Evolutionary conservation across 116 monocot genomes (phyloP).

Genomic region (Zostera marina): DNA sequence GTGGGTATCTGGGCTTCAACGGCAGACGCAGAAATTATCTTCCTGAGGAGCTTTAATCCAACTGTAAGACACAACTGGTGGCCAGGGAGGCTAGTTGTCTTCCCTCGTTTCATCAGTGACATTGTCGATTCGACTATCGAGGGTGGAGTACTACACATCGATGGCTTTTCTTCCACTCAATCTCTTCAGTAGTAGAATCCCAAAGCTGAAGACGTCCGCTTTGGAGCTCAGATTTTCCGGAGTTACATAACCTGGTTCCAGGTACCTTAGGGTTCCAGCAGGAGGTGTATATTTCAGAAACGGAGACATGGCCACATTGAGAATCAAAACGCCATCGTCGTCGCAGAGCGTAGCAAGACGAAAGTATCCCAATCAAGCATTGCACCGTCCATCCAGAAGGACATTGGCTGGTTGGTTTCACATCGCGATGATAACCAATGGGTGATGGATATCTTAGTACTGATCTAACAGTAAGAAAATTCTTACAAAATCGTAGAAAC

Average conservation of each 20-base stretch:
- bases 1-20: background rate
- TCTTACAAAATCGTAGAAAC: too few relatives aligned
- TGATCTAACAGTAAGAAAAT: too few relatives aligned
- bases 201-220: constrained; percentile 94
- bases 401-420: constrained; percentile 34
- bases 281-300: constrained; percentile 24
- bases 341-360: constrained; percentile 17
- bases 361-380: constrained; percentile 20
- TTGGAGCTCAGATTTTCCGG: constrained; percentile 82
- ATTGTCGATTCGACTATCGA: constrained; percentile 85
- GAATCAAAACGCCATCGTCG: background rate
- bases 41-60: constrained; percentile 59
- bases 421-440: constrained; percentile 24
- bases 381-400: constrained; percentile 14
- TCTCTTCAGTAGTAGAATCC: constrained; percentile 81
- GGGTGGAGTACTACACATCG: constrained; percentile 70
- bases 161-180: constrained; percentile 95
- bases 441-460: too few relatives aligned
- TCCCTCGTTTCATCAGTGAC: constrained; percentile 60
- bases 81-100: constrained; percentile 53
- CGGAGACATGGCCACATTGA: background rate
- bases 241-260: constrained; percentile 79
- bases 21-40: constrained; percentile 35
- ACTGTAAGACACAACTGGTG: constrained; percentile 58
- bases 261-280: constrained; percentile 81